phyloP scores from a whole-genome alignment of 805 yeast genomes.

The Ogataea glucozyma region DNA sequence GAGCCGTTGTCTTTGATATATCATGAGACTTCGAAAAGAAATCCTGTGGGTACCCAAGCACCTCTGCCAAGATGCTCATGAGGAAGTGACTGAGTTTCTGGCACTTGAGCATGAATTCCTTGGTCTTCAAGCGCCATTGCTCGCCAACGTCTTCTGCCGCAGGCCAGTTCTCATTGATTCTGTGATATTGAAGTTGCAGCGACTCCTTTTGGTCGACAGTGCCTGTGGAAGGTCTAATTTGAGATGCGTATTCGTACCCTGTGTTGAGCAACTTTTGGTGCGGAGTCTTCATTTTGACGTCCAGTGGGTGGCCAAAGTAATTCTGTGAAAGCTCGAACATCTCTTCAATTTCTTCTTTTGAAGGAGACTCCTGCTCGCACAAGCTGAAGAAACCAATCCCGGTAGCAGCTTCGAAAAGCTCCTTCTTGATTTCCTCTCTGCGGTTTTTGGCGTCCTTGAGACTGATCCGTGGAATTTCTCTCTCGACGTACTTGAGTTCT shows the following conservation, averaged over 20 bases:
- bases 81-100: constrained; percentile 31
- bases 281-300: constrained; percentile 33
- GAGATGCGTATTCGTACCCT: constrained; percentile 37
- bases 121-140: constrained; percentile 30
- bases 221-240: constrained; percentile 39
- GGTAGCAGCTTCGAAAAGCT: constrained; percentile 34
- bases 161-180: constrained; percentile 37
- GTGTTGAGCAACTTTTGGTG: constrained; percentile 35
- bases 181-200: constrained; percentile 35
- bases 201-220: constrained; percentile 38
- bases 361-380: constrained; percentile 36
- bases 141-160: constrained; percentile 30
- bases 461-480: constrained; percentile 34
- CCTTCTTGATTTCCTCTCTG: constrained; percentile 34
- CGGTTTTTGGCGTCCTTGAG: constrained; percentile 27
- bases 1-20: constrained; percentile 32
- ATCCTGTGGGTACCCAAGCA: constrained; percentile 31
- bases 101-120: constrained; percentile 26
- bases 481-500: constrained; percentile 17
- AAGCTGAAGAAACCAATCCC: constrained; percentile 35
- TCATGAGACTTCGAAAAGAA: constrained; percentile 33
- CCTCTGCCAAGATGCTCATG: constrained; percentile 34
- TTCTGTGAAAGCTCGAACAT: constrained; percentile 28
- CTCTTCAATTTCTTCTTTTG: constrained; percentile 31
- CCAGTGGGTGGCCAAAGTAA: constrained; percentile 29